A percentile compares a stretch with the other conserved stretches of the same genome.
Evolutionary conservation across 148 eudicot genomes (phyloP).

Genomic region (Rhododendron molle): DNA sequence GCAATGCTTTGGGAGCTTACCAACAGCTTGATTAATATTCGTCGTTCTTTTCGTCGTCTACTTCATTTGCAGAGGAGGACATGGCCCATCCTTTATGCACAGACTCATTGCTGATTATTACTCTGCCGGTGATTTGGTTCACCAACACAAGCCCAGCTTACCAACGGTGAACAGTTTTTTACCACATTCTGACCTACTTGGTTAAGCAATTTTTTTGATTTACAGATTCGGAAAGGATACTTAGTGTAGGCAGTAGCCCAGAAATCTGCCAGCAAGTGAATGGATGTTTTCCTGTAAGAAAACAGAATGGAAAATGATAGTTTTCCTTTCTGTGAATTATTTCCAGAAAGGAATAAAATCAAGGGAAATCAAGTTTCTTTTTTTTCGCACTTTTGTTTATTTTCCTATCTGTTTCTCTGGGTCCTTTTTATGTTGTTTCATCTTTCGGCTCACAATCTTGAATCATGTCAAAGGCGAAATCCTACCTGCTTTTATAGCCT

Average conservation of each 20-base stretch:
- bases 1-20: neutral
- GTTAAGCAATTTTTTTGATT: neutral
- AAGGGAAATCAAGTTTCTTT: neutral
- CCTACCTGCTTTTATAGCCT: neutral
- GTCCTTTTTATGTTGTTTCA: too few relatives aligned
- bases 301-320: neutral
- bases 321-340: neutral
- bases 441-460: too few relatives aligned
- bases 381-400: too few relatives aligned
- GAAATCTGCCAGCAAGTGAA: neutral
- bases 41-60: neutral
- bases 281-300: neutral
- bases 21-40: neutral
- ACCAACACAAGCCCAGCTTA: slow-evolving; percentile 14
- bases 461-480: neutral
- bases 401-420: neutral
- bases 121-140: neutral
- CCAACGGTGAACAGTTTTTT: neutral
- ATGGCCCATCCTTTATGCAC: slow-evolving; percentile 87
- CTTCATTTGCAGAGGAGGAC: slow-evolving; percentile 74
- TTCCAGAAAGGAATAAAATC: neutral
- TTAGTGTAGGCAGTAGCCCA: neutral
- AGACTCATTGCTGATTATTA: slow-evolving; percentile 82
- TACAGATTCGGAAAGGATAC: neutral
- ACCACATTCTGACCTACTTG: neutral